These are phyloP conservation scores for Pythium myriotylum DNA, from an alignment of 352 stramenopile genomes.

Conservation along the genomic window DNA sequence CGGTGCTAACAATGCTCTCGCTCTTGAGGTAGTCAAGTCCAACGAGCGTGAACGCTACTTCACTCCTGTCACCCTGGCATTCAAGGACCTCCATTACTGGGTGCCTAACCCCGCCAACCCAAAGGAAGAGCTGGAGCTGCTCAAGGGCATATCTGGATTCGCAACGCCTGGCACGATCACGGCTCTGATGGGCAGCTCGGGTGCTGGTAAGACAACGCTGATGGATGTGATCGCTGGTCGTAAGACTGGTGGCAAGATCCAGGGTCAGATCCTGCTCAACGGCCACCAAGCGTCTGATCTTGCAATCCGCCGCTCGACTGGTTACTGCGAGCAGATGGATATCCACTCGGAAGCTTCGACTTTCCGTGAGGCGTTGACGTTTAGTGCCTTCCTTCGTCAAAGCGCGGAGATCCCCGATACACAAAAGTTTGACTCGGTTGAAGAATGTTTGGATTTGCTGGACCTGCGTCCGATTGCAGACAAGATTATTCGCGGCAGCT, in stretches of 20 bases:
- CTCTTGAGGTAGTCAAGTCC: not conserved
- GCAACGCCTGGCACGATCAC: slow-evolving; percentile 52
- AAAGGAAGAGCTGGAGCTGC: slow-evolving; percentile 43
- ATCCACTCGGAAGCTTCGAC: slow-evolving; percentile 89
- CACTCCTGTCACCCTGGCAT: slow-evolving; percentile 36
- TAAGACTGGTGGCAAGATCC: slow-evolving; percentile 88
- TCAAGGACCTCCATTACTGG: slow-evolving; percentile 48
- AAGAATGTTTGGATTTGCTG: slow-evolving; percentile 39
- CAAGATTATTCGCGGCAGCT: slow-evolving; percentile 33
- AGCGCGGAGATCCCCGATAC: slow-evolving; percentile 27
- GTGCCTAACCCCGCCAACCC: slow-evolving; percentile 29
- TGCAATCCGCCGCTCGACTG: slow-evolving; percentile 39
- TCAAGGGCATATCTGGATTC: slow-evolving; percentile 54
- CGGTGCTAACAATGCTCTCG: not conserved
- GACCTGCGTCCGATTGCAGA: slow-evolving; percentile 35
- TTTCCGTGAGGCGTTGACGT: slow-evolving; percentile 91
- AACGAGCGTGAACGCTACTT: not conserved
- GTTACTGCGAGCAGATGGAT: slow-evolving; percentile 79
- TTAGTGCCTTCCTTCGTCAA: slow-evolving; percentile 88
- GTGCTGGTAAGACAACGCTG: slow-evolving; percentile 93
- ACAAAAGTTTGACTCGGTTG: slow-evolving; percentile 39
- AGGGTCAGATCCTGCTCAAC: slow-evolving; percentile 89
- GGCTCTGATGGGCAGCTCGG: slow-evolving; percentile 71
- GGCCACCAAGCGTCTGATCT: slow-evolving; percentile 73
- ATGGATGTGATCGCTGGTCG: slow-evolving; percentile 94